A percentile compares a stretch with the other conserved stretches of the same genome.
These are phyloP conservation scores for Hapsidospora chrysogenum DNA, from an alignment of 495 filamentous ascomycete genomes.

Conservation along the genomic window DNA sequence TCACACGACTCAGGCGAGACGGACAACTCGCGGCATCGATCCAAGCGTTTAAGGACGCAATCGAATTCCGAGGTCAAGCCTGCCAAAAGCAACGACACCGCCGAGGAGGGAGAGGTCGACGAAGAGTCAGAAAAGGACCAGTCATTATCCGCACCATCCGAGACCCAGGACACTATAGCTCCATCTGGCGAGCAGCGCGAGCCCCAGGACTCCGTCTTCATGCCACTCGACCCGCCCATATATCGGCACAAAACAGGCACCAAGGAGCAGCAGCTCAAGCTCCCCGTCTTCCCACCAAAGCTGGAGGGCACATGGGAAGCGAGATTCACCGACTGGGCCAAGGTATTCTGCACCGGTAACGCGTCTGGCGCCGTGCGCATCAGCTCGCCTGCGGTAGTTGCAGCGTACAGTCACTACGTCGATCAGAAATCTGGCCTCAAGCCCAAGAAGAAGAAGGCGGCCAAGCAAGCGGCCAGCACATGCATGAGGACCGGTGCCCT, in stretches of 20 bases:
- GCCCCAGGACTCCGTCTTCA: neutral
- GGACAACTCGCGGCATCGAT: too few species aligned
- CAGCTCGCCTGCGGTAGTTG: neutral
- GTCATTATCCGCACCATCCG: too few species aligned
- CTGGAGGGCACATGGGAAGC: neutral
- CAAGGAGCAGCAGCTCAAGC: neutral
- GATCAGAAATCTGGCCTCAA: neutral
- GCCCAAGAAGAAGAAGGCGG: conserved; percentile 1
- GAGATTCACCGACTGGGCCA: conserved; percentile 1
- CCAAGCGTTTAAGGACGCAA: too few species aligned
- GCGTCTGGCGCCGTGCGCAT: neutral
- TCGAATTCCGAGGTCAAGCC: too few species aligned
- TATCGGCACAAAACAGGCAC: too few species aligned
- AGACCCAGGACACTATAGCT: too few species aligned
- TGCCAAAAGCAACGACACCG: too few species aligned
- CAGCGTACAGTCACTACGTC: conserved; percentile 1
- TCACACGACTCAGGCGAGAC: too few species aligned
- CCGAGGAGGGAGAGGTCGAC: neutral
- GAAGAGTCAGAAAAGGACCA: too few species aligned
- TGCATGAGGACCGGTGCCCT: too few species aligned
- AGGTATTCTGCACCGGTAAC: neutral
- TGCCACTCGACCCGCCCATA: neutral
- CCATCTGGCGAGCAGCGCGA: neutral
- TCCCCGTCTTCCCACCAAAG: neutral
- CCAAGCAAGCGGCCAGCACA: neutral